These are phyloP conservation scores for Sphagnum fallax DNA, from an alignment of 228 moss, liverwort and hornwort genomes.

Conservation along the genomic window DNA sequence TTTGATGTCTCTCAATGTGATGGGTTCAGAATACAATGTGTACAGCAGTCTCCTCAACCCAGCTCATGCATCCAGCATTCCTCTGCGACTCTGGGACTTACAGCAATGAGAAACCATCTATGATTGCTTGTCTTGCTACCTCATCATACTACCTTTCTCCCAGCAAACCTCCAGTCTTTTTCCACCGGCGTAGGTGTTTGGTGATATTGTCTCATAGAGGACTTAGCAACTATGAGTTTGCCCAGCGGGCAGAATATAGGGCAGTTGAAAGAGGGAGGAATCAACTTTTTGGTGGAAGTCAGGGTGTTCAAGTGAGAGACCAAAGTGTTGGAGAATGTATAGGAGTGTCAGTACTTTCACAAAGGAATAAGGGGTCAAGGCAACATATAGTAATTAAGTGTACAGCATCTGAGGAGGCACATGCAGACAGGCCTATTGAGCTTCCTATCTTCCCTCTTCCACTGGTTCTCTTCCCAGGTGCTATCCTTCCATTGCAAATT, in stretches of 20 bases:
- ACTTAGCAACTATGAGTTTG: constrained; percentile 2
- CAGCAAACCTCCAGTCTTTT: constrained; percentile 8
- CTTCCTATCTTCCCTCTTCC: constrained; percentile 95
- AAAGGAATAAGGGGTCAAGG: constrained; percentile 9
- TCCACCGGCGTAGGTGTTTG: constrained; percentile 6
- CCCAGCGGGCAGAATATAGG: constrained; percentile 7
- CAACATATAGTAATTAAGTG: constrained; percentile 28
- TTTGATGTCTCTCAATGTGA: too few species aligned
- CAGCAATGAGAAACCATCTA: constrained; percentile 8
- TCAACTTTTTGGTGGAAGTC: constrained; percentile 1
- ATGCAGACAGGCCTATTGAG: constrained; percentile 67
- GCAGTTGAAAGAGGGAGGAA: not conserved
- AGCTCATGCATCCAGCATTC: constrained; percentile 19
- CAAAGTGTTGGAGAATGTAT: constrained; percentile 9
- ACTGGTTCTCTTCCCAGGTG: constrained; percentile 84
- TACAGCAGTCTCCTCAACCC: constrained; percentile 35
- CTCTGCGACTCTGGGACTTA: constrained; percentile 10
- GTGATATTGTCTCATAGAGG: not conserved
- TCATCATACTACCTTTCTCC: constrained; percentile 28
- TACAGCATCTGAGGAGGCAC: constrained; percentile 45
- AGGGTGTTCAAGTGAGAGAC: constrained; percentile 3
- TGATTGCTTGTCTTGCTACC: constrained; percentile 21
- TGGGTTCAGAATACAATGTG: constrained; percentile 40
- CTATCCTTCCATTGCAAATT: constrained; percentile 87
- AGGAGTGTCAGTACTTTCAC: constrained; percentile 10